Evolutionary conservation across 768 basidiomycete genomes (phyloP).

Genomic region (Tulasnella sp.): DNA sequence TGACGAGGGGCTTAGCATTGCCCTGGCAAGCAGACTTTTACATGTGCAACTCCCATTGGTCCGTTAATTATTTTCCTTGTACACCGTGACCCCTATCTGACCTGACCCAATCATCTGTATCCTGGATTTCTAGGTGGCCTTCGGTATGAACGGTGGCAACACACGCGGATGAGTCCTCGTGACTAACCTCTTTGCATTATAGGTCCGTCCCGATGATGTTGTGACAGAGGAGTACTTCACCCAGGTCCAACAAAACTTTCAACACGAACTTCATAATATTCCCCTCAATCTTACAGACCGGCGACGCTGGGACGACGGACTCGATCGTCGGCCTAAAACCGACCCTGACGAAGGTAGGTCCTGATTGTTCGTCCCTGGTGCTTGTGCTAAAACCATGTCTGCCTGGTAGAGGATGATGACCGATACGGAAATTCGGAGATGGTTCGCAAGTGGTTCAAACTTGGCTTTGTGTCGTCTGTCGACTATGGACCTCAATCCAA

Average conservation of each 20-base stretch:
- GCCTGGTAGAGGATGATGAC: too few relatives aligned
- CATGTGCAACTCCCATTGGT: constrained; percentile 24
- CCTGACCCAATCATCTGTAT: background rate
- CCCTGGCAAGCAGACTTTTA: constrained; percentile 36
- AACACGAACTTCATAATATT: background rate
- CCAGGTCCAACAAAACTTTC: background rate
- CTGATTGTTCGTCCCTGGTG: too few relatives aligned
- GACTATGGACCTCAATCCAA: background rate
- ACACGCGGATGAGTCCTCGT: too few relatives aligned
- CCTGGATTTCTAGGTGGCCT: constrained; percentile 10
- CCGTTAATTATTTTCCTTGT: background rate
- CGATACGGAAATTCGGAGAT: constrained; percentile 5
- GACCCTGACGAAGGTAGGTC: too few relatives aligned
- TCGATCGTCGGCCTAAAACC: background rate
- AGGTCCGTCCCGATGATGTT: constrained; percentile 5
- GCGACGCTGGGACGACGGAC: background rate
- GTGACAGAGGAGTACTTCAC: constrained; percentile 2
- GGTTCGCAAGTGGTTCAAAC: background rate
- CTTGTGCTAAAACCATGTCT: too few relatives aligned
- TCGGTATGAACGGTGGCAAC: background rate
- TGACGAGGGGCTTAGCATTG: constrained; percentile 31
- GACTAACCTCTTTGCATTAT: background rate
- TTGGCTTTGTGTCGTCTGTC: background rate
- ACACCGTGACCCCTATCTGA: background rate
- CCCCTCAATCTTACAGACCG: constrained; percentile 7